Conservation (phyloP, 805 yeast genomes). For the Myxozyma nipponensis region DNA sequence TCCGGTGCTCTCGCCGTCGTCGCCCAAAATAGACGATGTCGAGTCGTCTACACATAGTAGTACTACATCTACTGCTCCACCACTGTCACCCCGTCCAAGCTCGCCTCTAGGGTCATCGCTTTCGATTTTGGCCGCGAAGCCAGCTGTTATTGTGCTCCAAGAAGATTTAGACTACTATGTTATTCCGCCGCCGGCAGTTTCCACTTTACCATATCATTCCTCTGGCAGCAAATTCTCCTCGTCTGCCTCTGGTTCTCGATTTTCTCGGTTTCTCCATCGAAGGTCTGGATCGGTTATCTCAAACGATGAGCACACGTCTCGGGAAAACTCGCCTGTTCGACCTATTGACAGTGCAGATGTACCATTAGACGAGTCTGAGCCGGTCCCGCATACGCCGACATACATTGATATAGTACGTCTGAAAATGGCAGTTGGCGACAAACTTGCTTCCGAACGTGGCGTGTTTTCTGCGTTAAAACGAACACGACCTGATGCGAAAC, state of each 20-base stretch:
- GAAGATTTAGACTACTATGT: constrained; percentile 94
- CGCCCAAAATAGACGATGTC: not conserved
- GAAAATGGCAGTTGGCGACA: constrained; percentile 69
- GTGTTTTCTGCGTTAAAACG: constrained; percentile 64
- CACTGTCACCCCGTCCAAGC: constrained; percentile 1
- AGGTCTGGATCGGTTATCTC: not conserved
- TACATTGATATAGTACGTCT: constrained; percentile 60
- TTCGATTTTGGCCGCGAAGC: constrained; percentile 66
- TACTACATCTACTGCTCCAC: not conserved
- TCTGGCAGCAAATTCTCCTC: not conserved
- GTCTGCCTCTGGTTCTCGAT: not conserved
- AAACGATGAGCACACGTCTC: not conserved
- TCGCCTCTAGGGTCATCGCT: constrained; percentile 5
- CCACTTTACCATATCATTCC: constrained; percentile 25
- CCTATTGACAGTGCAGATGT: not conserved
- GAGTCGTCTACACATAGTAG: not conserved
- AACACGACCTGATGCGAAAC: constrained; percentile 7
- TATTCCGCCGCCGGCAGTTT: constrained; percentile 60
- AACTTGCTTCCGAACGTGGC: constrained; percentile 51
- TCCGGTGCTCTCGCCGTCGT: constrained; percentile 4
- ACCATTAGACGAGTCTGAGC: not conserved
- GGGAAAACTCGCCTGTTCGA: not conserved
- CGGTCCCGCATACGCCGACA: constrained; percentile 8
- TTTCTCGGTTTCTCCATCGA: not conserved
- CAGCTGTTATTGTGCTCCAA: constrained; percentile 84